Evolutionary conservation across 2,329 filamentous ascomycete genomes (phyloP).

Genomic region (Aphanoascus verrucosus): DNA sequence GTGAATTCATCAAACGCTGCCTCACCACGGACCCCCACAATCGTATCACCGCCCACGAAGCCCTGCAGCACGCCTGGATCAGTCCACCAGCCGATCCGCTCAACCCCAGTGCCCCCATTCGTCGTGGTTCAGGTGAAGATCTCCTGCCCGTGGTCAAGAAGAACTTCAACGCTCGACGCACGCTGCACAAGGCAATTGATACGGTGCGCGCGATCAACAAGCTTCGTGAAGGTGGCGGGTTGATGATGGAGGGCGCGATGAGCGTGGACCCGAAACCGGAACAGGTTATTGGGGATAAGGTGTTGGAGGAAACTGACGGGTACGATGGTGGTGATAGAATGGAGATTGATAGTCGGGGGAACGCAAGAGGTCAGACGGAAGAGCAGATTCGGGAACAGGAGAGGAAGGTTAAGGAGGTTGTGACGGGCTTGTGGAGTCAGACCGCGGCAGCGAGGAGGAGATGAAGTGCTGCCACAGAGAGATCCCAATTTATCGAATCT

Average conservation of each 20-base stretch:
- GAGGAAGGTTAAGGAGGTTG: conserved; percentile 48
- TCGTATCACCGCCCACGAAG: conserved; percentile 83
- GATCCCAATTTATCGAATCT: neutral
- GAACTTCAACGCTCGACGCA: conserved; percentile 58
- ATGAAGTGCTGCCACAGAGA: neutral
- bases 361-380: conserved; percentile 52
- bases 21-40: conserved; percentile 78
- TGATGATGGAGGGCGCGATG: conserved; percentile 53
- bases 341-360: conserved; percentile 49
- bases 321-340: conserved; percentile 36
- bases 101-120: conserved; percentile 23
- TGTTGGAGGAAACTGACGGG: conserved; percentile 23
- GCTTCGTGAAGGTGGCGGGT: conserved; percentile 49
- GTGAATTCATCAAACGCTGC: conserved; percentile 86
- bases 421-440: conserved; percentile 46
- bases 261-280: conserved; percentile 46
- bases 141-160: conserved; percentile 56
- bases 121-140: conserved; percentile 39
- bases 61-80: conserved; percentile 55
- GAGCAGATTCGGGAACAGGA: conserved; percentile 53
- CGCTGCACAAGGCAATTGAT: conserved; percentile 57
- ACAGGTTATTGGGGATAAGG: conserved; percentile 35
- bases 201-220: conserved; percentile 60
- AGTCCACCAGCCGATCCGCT: conserved; percentile 44
- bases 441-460: conserved; percentile 19